A percentile compares a stretch with the other conserved stretches of the same genome.
Evolutionary conservation across 2,329 filamentous ascomycete genomes (phyloP).

Genomic region (Fonsecaea multimorphosa): DNA sequence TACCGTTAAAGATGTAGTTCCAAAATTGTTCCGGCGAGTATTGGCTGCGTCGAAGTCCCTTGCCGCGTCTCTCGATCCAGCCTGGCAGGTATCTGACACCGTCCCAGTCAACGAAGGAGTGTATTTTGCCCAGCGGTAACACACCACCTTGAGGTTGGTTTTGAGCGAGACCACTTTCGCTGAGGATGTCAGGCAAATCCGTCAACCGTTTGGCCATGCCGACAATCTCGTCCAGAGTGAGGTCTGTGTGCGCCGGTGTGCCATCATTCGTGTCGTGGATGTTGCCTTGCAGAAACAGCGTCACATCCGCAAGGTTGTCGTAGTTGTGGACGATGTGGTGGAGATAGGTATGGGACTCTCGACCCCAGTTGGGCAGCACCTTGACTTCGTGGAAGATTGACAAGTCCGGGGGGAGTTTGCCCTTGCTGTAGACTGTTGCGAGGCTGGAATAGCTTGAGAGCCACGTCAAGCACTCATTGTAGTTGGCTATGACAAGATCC

Average conservation of each 20-base stretch:
- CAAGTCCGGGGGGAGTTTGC: slow-evolving; percentile 14
- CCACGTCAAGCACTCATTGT: slow-evolving; percentile 37
- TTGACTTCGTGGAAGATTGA: slow-evolving; percentile 22
- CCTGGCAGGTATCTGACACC: slow-evolving; percentile 27
- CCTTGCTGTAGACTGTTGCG: slow-evolving; percentile 36
- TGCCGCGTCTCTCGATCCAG: slow-evolving; percentile 32
- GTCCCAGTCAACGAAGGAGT: slow-evolving; percentile 23
- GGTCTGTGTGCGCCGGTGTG: slow-evolving; percentile 29
- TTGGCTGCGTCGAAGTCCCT: slow-evolving; percentile 13
- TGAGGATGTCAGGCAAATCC: slow-evolving; percentile 1
- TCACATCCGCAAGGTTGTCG: slow-evolving; percentile 38
- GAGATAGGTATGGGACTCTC: slow-evolving; percentile 41
- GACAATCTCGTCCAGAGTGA: slow-evolving; percentile 24
- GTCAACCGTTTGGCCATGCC: slow-evolving; percentile 24
- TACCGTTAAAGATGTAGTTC: slow-evolving; percentile 25
- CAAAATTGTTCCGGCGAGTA: slow-evolving; percentile 32
- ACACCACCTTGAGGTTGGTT: slow-evolving; percentile 29
- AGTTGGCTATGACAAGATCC: slow-evolving; percentile 36
- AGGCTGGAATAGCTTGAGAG: slow-evolving; percentile 19
- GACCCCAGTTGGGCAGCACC: slow-evolving; percentile 38
- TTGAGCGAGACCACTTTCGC: background rate
- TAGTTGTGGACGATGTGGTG: slow-evolving; percentile 39
- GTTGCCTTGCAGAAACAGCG: slow-evolving; percentile 40
- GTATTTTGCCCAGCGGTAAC: slow-evolving; percentile 24
- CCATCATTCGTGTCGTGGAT: slow-evolving; percentile 33